Base-by-base conservation (phyloP, 2,329 filamentous ascomycete genomes). In the Penicillium olsonii region DNA sequence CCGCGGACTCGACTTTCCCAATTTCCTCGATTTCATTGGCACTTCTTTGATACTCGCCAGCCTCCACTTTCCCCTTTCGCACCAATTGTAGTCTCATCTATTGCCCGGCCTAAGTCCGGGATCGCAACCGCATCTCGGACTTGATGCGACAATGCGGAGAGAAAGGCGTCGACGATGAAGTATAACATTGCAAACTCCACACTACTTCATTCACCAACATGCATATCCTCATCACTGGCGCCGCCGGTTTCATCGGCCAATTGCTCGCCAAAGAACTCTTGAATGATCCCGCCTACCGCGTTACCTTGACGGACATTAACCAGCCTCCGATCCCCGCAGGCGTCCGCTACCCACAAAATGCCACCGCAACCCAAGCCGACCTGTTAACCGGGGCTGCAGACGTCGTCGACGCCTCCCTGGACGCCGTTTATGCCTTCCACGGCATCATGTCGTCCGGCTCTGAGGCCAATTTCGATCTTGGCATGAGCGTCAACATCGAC, bases 381-480 rank as follows among this genome's bases (percentile, higher is more conserved):
- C 74, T 85, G 2, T 72, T 82, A 12, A 63, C 65, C 1, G 71
- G 72, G 4, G 73, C 76, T 15, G 61, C 63, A 18, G 55, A 60
- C 11, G 53, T 75, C 5, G 67, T 74, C 27, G 56, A 68, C 19
- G 68, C 71, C 20, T 75, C 77, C 1, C 69, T 83, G 3, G 72
- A 78, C 51, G 78, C 79, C 39, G 74, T 80, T 50, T 86, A 83
- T 68, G 73, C 84, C 59, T 81, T 87, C 65, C 84, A 87, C 67
- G 84, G 84, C 54, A 84, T 86, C 73, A 86, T 87, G 84, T 85
- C 83, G 0, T 78, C 79, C 11, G 82, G 82, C 5, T 80, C 82
- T 14, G 83, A 86, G 67, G 79, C 80, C 35, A 77, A 85, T 67
- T 82, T 81, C 54, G 79, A 82, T 42, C 71, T 84, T 1, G 82